Base-by-base conservation (phyloP, 1,284 basidiomycete genomes). In the Pseudozyma tsukubaensis region DNA sequence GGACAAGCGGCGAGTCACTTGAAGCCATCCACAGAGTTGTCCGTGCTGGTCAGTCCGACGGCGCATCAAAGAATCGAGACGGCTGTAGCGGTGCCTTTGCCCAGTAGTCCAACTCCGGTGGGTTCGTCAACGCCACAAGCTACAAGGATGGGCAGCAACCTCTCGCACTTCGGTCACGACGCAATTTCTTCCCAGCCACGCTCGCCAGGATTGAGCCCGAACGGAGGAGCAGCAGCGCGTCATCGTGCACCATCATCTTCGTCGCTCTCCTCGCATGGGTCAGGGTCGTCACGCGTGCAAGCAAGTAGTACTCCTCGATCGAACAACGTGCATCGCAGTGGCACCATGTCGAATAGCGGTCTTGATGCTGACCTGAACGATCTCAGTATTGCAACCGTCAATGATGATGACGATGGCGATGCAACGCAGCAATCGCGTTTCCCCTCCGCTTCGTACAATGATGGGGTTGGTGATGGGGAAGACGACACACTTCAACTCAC, bases 401-500 rank as follows among this genome's bases (percentile, higher is more conserved):
- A 52, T 8, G 59, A 74, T 3, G 72, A 42, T 1, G 68, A 75
- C 24, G 60, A 50, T 29, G 60, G 54, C 5, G 72, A 75, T 24
- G 57, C 61, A 1, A 75, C 72, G 12, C 51, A 55, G 40, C 72
- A 59, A 37, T 52, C 59, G 1, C 61, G 59, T 3, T 44, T 49
- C 8, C 4, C 39, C 8, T 9, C 35, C 9, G 19, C 37, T 5
- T 19, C 42, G 9, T 43, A 14, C 53, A 37, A 4, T 4, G 19
- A 11, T 11, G 24, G 52, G 4, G 65, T 60, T 57, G 43, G 7
- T 14, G 19, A n/a, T 11, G 24, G 52, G 9, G 65, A 63, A 18
- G 78, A 80, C 42, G 78, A 80, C 14, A 80, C 78, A 9, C 18
- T 78, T 6, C 76, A 80, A 50, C 60, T 80, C 2, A 59, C 37